Conservation (phyloP, 371 early-diverging fungal genomes). For the Hamiltosporidium magnivora region DNA sequence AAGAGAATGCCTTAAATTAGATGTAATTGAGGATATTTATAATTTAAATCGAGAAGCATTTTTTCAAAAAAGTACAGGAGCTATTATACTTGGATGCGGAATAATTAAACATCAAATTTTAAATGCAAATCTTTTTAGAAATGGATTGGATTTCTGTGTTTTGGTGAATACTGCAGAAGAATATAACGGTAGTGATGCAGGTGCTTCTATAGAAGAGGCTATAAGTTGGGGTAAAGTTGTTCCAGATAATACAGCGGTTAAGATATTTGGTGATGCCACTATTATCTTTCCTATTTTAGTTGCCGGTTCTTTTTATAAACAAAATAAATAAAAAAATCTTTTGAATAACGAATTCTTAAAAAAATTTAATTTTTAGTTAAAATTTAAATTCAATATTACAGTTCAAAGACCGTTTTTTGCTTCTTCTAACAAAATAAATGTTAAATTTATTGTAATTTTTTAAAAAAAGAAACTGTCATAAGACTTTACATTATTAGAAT, state of each 20-base stretch:
- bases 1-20: slow-evolving; percentile 79
- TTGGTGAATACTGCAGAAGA: slow-evolving; percentile 94
- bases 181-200: slow-evolving; percentile 96
- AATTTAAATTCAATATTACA: no score
- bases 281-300: slow-evolving; percentile 83
- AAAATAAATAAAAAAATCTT: neutral
- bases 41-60: slow-evolving; percentile 80
- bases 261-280: slow-evolving; percentile 86
- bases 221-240: slow-evolving; percentile 97
- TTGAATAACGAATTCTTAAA: neutral
- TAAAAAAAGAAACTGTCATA: no score
- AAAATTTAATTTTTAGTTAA: no score
- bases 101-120: slow-evolving; percentile 96
- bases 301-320: slow-evolving; percentile 65
- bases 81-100: slow-evolving; percentile 93
- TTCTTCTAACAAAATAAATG: no score
- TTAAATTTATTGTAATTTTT: no score
- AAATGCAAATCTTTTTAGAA: slow-evolving; percentile 90
- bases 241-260: slow-evolving; percentile 69
- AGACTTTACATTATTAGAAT: no score
- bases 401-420: no score
- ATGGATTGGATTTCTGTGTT: slow-evolving; percentile 93
- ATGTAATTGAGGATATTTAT: slow-evolving; percentile 82
- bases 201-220: slow-evolving; percentile 93
- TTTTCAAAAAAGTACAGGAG: slow-evolving; percentile 79